Percentiles rank a stretch among this genome's conserved stretches.
Evolutionary conservation across 1,284 basidiomycete species (phyloP).

Genomic region (Kwoniella shivajii): DNA sequence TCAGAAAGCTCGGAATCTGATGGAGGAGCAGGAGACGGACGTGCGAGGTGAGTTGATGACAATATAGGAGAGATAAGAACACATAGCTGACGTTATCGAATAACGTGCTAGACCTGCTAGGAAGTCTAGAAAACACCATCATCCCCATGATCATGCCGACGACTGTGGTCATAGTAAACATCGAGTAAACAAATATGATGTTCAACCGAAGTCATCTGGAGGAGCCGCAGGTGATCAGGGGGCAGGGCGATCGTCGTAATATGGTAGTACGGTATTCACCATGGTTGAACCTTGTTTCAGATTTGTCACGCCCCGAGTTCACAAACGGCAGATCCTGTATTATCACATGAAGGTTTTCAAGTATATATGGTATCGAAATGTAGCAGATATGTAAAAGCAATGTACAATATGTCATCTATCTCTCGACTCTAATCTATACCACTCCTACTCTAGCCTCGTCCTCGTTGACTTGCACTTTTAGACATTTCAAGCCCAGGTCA

Average conservation of each 20-base stretch:
- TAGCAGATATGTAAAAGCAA: background rate
- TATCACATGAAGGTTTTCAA: too few relatives aligned
- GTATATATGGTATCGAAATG: too few relatives aligned
- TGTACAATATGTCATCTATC: too few relatives aligned
- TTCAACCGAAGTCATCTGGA: slow-evolving; percentile 11
- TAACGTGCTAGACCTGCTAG: slow-evolving; percentile 25
- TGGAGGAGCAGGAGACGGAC: slow-evolving; percentile 39
- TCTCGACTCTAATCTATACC: slow-evolving; percentile 1
- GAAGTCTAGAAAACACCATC: slow-evolving; percentile 25
- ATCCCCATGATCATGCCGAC: slow-evolving; percentile 25
- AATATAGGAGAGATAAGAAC: too few relatives aligned
- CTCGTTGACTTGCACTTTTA: slow-evolving; percentile 30
- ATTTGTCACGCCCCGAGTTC: too few relatives aligned
- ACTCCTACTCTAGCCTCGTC: slow-evolving; percentile 25
- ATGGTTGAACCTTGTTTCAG: background rate
- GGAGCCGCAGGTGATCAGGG: background rate
- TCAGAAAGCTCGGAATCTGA: slow-evolving; percentile 30
- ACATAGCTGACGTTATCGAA: too few relatives aligned
- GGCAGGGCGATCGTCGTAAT: background rate
- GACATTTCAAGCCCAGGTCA: slow-evolving; percentile 63
- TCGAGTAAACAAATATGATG: slow-evolving; percentile 38
- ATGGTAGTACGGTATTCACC: background rate
- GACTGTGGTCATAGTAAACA: slow-evolving; percentile 12
- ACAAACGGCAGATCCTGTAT: too few relatives aligned
- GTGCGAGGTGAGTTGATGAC: slow-evolving; percentile 34